Evolutionary conservation across 495 filamentous ascomycete genomes (phyloP).

Genomic region (Pyrenula aspistea): DNA sequence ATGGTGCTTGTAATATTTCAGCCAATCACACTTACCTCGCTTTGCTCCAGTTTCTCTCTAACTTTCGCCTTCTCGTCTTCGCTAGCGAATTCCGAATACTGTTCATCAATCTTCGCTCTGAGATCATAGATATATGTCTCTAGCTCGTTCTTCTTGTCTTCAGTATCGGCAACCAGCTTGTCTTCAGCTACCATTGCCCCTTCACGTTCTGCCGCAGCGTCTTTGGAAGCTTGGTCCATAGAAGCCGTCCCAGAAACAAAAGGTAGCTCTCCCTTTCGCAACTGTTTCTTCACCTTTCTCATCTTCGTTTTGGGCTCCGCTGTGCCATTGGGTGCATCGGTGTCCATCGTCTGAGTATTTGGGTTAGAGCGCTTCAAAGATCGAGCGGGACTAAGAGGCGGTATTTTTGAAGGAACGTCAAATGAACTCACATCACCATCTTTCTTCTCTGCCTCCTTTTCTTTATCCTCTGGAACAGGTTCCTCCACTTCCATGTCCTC

Average conservation of each 20-base stretch:
- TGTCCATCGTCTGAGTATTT: slow-evolving; percentile 73
- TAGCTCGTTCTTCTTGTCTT: slow-evolving; percentile 99
- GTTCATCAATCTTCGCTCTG: slow-evolving; percentile 83
- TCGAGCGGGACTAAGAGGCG: background rate
- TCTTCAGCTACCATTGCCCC: slow-evolving; percentile 90
- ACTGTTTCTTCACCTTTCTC: slow-evolving; percentile 98
- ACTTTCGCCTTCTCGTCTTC: slow-evolving; percentile 90
- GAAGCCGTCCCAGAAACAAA: slow-evolving; percentile 73
- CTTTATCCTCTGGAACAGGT: slow-evolving; percentile 52
- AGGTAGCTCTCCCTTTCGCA: slow-evolving; percentile 93
- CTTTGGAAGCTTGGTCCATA: slow-evolving; percentile 56
- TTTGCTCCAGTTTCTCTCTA: slow-evolving; percentile 61
- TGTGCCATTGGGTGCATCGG: slow-evolving; percentile 50
- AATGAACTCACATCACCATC: slow-evolving; percentile 56
- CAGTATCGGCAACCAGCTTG: slow-evolving; percentile 95
- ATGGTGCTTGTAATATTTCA: background rate
- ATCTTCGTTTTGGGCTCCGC: slow-evolving; percentile 79
- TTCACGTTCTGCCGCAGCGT: slow-evolving; percentile 64
- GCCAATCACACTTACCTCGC: slow-evolving; percentile 56
- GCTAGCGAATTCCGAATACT: slow-evolving; percentile 75
- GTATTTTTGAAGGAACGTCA: background rate
- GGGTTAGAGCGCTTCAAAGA: background rate
- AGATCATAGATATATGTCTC: slow-evolving; percentile 95
- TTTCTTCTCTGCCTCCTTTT: slow-evolving; percentile 43
- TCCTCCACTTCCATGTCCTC: slow-evolving; percentile 98